Evolutionary conservation across 441 rosid species (phyloP).

Genomic region (Pelargonium australe): DNA sequence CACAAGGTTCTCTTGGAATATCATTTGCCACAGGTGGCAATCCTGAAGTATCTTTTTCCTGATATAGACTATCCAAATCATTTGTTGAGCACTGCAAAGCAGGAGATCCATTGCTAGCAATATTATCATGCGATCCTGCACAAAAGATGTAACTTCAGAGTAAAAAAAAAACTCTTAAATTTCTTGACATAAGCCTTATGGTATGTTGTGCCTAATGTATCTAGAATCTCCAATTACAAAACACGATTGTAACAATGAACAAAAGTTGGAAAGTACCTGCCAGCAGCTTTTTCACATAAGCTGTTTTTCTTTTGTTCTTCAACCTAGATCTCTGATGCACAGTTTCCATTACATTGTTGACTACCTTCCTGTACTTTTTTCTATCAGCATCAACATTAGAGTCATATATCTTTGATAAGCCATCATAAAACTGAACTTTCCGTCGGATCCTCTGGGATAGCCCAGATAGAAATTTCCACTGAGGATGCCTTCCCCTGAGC

Average conservation of each 20-base stretch:
- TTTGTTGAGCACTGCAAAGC: not conserved
- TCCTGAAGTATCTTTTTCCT: not conserved
- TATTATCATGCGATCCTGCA: not conserved
- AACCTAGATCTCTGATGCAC: not conserved
- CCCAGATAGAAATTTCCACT: conserved; percentile 56
- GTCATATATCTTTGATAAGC: conserved; percentile 26
- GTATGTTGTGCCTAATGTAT: not conserved
- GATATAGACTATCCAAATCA: conserved; percentile 3
- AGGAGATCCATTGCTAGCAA: not conserved
- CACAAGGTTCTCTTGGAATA: not conserved
- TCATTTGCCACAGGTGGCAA: not conserved
- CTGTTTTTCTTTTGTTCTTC: not conserved
- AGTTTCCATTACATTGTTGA: not conserved
- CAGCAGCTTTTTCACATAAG: not conserved
- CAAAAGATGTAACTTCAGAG: not conserved
- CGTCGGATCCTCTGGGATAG: conserved; percentile 57
- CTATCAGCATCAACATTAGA: not conserved
- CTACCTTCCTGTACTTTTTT: not conserved
- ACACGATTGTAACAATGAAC: not conserved
- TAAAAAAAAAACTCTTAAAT: not conserved
- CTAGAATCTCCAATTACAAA: not conserved
- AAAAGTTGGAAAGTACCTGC: not conserved
- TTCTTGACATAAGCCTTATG: not conserved
- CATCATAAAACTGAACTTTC: conserved; percentile 39
- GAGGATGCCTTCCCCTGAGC: conserved; percentile 47